Evolutionary conservation across 192 early-diverging fungal genomes (phyloP).

Genomic region (Rhizoclosmatium globosum): DNA sequence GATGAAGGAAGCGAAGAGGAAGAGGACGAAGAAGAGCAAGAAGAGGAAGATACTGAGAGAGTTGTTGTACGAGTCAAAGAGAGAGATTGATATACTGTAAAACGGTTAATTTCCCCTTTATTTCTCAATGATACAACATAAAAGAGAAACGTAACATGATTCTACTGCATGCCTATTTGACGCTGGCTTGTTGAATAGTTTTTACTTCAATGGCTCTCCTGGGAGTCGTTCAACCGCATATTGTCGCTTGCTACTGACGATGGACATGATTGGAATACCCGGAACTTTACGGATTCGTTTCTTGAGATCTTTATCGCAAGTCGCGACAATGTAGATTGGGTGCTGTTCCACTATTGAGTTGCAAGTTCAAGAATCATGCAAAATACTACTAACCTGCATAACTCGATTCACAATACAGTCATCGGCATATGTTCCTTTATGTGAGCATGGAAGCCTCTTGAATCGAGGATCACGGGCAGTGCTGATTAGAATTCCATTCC

Average conservation of each 20-base stretch:
- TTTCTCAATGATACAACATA: too few relatives aligned
- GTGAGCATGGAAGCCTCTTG: conserved; percentile 93
- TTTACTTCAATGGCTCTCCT: conserved; percentile 37
- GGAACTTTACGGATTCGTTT: conserved; percentile 93
- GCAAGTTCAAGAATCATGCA: conserved; percentile 17
- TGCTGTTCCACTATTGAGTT: conserved; percentile 64
- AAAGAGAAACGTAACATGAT: too few relatives aligned
- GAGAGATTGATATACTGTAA: neutral
- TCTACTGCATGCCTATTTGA: neutral
- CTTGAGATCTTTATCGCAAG: conserved; percentile 97
- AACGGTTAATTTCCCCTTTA: neutral
- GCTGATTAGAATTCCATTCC: conserved; percentile 40
- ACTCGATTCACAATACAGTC: conserved; percentile 96
- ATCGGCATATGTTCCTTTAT: conserved; percentile 99
- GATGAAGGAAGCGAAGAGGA: neutral
- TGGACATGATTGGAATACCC: conserved; percentile 98
- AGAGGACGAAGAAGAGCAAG: neutral
- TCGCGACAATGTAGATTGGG: conserved; percentile 97
- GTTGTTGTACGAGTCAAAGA: neutral
- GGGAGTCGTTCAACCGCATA: conserved; percentile 95
- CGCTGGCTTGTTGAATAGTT: neutral
- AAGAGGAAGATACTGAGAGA: neutral
- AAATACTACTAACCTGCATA: conserved; percentile 49
- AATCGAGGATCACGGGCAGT: conserved; percentile 98
- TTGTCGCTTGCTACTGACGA: conserved; percentile 76